Conservation (phyloP, 495 filamentous ascomycete genomes). For the Articulospora tetracladia region DNA sequence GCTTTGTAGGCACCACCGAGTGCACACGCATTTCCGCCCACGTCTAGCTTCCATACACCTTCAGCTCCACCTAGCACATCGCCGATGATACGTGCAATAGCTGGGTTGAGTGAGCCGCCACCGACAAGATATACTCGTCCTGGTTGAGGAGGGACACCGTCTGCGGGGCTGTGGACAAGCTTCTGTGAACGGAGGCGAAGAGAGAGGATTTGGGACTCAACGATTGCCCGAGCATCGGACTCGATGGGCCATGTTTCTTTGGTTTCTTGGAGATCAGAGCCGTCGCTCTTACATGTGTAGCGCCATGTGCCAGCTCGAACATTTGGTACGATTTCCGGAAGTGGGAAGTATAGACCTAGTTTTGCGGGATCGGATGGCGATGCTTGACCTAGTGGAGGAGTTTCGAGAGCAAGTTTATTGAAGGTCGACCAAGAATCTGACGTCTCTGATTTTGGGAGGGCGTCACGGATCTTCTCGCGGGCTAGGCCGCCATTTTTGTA, state of each 20-base stretch:
- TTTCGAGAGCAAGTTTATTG: slow-evolving; percentile 61
- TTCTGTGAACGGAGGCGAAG: slow-evolving; percentile 77
- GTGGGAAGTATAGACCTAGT: slow-evolving; percentile 88
- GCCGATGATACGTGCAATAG: slow-evolving; percentile 76
- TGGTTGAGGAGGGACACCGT: slow-evolving; percentile 72
- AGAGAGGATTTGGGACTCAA: slow-evolving; percentile 92
- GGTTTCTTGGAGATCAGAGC: slow-evolving; percentile 43
- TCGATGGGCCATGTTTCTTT: slow-evolving; percentile 47
- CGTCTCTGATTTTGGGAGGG: slow-evolving; percentile 38
- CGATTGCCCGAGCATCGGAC: slow-evolving; percentile 78
- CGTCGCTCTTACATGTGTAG: slow-evolving; percentile 58
- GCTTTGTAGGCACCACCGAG: slow-evolving; percentile 96
- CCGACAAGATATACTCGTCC: slow-evolving; percentile 90
- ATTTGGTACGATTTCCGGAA: slow-evolving; percentile 94
- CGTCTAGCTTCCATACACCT: slow-evolving; percentile 86
- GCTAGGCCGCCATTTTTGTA: slow-evolving; percentile 97
- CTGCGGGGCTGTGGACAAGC: slow-evolving; percentile 54
- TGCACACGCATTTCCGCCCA: slow-evolving; percentile 95
- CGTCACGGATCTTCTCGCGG: slow-evolving; percentile 82
- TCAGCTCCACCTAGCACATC: slow-evolving; percentile 85
- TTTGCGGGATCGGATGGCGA: slow-evolving; percentile 57
- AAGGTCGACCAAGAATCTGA: slow-evolving; percentile 69
- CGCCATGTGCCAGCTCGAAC: slow-evolving; percentile 79
- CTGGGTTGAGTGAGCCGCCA: slow-evolving; percentile 81
- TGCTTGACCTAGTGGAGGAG: slow-evolving; percentile 61